A percentile compares a stretch with the other conserved stretches of the same genome.
Evolutionary conservation across 2,329 filamentous ascomycete genomes (phyloP).

Genomic region (Epichloe amarillans): DNA sequence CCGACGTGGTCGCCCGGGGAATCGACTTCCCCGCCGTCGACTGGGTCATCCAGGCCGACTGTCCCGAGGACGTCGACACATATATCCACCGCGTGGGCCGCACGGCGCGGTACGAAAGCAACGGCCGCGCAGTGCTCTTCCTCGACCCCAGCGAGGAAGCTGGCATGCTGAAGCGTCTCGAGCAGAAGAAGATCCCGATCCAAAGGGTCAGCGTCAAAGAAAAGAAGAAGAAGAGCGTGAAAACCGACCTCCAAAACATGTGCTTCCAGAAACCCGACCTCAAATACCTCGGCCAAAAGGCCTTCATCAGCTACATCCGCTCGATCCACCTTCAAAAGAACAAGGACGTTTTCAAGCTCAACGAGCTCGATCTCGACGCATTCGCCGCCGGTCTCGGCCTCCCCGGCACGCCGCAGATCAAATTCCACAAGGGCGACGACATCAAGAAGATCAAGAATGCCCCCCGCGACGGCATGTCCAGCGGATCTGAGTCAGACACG

Average conservation of each 20-base stretch:
- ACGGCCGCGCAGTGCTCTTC: slow-evolving; percentile 80
- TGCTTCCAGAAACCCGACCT: slow-evolving; percentile 89
- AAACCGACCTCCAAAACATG: slow-evolving; percentile 79
- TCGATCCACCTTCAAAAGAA: slow-evolving; percentile 82
- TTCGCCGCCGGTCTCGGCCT: slow-evolving; percentile 78
- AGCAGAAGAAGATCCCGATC: slow-evolving; percentile 82
- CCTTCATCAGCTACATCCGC: slow-evolving; percentile 80
- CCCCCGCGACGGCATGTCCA: slow-evolving; percentile 53
- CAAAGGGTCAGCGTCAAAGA: slow-evolving; percentile 74
- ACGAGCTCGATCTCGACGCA: slow-evolving; percentile 70
- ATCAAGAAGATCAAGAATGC: slow-evolving; percentile 81
- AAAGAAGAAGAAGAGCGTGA: slow-evolving; percentile 80
- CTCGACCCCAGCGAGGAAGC: slow-evolving; percentile 83
- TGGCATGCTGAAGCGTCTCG: slow-evolving; percentile 76
- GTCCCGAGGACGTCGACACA: slow-evolving; percentile 89
- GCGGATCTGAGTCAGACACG: slow-evolving; percentile 42
- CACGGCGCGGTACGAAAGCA: slow-evolving; percentile 83
- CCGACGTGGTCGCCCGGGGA: slow-evolving; percentile 86
- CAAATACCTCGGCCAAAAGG: slow-evolving; percentile 92
- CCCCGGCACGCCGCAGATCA: slow-evolving; percentile 83
- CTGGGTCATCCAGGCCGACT: slow-evolving; percentile 98
- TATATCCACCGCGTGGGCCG: slow-evolving; percentile 95
- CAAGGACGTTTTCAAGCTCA: slow-evolving; percentile 80
- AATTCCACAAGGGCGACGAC: slow-evolving; percentile 82
- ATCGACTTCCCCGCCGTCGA: slow-evolving; percentile 94